These are phyloP conservation scores for Ceratocystis papillata DNA, from an alignment of 2,329 filamentous ascomycete genomes.

Conservation along the genomic window DNA sequence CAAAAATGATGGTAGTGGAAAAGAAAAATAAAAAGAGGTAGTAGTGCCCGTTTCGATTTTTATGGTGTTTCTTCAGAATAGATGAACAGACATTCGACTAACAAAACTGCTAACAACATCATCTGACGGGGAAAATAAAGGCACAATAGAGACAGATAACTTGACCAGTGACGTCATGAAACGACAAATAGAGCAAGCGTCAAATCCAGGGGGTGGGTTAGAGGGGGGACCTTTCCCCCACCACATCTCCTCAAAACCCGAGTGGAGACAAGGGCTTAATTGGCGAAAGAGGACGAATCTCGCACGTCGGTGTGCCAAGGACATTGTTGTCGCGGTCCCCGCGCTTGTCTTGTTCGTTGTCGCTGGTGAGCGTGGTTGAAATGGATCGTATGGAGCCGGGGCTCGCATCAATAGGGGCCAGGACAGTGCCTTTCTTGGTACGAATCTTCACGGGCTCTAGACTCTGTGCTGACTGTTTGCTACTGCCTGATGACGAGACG, in stretches of 20 bases:
- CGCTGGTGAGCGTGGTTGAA: slow-evolving; percentile 38
- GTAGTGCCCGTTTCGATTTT: neutral
- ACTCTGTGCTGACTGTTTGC: slow-evolving; percentile 37
- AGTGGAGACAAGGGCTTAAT: slow-evolving; percentile 56
- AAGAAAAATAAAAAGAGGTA: slow-evolving; percentile 15
- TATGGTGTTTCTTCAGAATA: neutral
- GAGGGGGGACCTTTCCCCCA: neutral
- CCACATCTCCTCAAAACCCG: slow-evolving; percentile 39
- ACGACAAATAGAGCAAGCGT: neutral
- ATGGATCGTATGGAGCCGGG: slow-evolving; percentile 24
- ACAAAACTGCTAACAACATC: neutral
- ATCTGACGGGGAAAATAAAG: neutral
- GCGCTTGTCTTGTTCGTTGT: slow-evolving; percentile 33
- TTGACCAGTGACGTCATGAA: slow-evolving; percentile 9
- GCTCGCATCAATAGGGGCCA: slow-evolving; percentile 24
- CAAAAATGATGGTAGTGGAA: neutral
- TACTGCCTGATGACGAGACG: slow-evolving; percentile 54
- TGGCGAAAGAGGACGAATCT: slow-evolving; percentile 50
- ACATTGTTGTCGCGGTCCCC: neutral
- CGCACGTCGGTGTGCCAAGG: slow-evolving; percentile 29
- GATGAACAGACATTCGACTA: neutral
- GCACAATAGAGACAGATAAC: neutral
- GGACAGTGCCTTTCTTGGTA: slow-evolving; percentile 21
- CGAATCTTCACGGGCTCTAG: slow-evolving; percentile 30
- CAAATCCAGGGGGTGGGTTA: neutral